These are phyloP conservation scores for Aureobasidium sp. DNA, from an alignment of 2,329 filamentous ascomycete genomes.

Conservation along the genomic window DNA sequence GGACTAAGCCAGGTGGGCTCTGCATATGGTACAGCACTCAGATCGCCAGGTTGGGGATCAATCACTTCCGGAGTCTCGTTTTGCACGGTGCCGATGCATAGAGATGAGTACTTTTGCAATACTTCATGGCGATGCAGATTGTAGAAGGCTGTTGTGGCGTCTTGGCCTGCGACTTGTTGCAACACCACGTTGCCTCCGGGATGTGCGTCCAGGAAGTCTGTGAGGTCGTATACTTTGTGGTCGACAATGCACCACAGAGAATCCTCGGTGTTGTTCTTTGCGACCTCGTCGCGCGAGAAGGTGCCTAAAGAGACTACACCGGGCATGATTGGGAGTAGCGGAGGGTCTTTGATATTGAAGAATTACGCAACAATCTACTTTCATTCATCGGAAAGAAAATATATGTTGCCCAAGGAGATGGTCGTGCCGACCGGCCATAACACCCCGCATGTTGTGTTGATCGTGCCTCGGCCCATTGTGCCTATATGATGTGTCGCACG, in stretches of 20 bases:
- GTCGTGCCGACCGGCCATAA: background rate
- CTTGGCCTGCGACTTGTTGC: conserved; percentile 70
- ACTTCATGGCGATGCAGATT: conserved; percentile 89
- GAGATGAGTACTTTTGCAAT: conserved; percentile 67
- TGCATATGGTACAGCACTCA: conserved; percentile 73
- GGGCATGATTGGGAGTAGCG: background rate
- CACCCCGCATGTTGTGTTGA: background rate
- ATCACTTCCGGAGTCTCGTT: conserved; percentile 71
- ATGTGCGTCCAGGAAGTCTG: conserved; percentile 78
- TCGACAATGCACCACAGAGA: conserved; percentile 81
- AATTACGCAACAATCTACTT: no score
- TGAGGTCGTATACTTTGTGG: conserved; percentile 78
- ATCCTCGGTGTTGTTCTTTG: conserved; percentile 67
- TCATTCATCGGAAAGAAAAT: background rate
- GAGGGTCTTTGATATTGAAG: background rate
- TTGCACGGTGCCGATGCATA: conserved; percentile 68
- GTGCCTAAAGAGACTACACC: conserved; percentile 9
- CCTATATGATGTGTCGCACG: no score
- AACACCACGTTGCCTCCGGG: conserved; percentile 77
- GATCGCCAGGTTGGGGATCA: conserved; percentile 60
- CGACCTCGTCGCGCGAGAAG: conserved; percentile 54
- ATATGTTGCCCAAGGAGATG: background rate
- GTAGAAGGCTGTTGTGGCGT: conserved; percentile 80
- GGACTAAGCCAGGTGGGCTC: conserved; percentile 78
- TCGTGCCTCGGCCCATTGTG: background rate